Evolutionary conservation across 1,139 yeast species (phyloP).

Genomic region (Eremothecium cymbalariae): DNA sequence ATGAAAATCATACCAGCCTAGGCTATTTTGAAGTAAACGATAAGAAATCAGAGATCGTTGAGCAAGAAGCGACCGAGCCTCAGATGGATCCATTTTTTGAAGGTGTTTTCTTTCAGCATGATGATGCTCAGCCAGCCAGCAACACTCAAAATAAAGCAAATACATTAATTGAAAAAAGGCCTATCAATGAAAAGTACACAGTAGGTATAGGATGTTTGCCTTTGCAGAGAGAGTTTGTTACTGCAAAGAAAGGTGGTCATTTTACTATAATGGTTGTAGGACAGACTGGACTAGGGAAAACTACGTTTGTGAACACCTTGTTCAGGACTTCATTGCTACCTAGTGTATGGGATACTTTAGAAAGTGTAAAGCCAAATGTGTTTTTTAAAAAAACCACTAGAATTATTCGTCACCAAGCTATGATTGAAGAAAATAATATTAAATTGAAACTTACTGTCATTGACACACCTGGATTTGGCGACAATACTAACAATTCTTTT

Average conservation of each 20-base stretch:
- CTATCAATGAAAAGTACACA: conserved; percentile 5
- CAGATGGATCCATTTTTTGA: conserved; percentile 4
- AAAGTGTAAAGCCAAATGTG: conserved; percentile 9
- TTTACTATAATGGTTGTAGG: conserved; percentile 56
- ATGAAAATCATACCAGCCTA: conserved; percentile 5
- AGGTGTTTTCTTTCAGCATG: conserved; percentile 4
- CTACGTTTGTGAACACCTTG: conserved; percentile 53
- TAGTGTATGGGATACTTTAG: conserved; percentile 18
- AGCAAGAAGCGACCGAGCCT: conserved; percentile 1
- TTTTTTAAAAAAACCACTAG: conserved; percentile 31
- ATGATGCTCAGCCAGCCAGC: conserved; percentile 1
- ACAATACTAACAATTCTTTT: conserved; percentile 49
- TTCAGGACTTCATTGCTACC: conserved; percentile 34
- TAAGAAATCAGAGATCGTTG: not conserved
- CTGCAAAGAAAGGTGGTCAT: conserved; percentile 41
- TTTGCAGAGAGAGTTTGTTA: conserved; percentile 26
- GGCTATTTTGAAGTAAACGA: conserved; percentile 3
- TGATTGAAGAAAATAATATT: conserved; percentile 45
- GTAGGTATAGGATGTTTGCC: conserved; percentile 28
- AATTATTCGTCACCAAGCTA: conserved; percentile 36
- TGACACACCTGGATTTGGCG: conserved; percentile 78
- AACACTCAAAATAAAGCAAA: not conserved
- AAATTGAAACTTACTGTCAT: conserved; percentile 46
- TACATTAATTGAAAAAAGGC: conserved; percentile 3
- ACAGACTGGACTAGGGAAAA: conserved; percentile 45